These are phyloP conservation scores for Fusarium chlamydosporum DNA, from an alignment of 2,329 filamentous ascomycete genomes.

Conservation along the genomic window DNA sequence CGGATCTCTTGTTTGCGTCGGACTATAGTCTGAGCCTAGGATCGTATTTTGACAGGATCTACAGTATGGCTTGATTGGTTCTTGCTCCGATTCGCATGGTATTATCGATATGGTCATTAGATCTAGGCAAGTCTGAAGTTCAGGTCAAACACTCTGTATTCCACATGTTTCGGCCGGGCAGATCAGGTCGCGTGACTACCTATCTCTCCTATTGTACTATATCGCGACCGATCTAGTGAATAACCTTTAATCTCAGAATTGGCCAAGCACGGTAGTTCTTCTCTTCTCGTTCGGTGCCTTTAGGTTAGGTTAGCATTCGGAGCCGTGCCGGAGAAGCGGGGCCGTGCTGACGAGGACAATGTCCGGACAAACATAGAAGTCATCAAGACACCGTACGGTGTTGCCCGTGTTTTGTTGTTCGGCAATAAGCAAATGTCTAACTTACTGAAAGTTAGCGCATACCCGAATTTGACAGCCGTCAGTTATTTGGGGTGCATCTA, in stretches of 20 bases:
- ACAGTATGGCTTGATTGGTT: neutral
- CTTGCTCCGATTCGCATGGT: neutral
- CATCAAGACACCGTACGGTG: neutral
- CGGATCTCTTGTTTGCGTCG: slow-evolving; percentile 2
- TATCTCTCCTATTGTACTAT: neutral
- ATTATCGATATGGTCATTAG: neutral
- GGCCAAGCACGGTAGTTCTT: neutral
- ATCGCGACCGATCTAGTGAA: neutral
- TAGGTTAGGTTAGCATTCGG: neutral
- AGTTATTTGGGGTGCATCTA: neutral
- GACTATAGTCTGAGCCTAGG: slow-evolving; percentile 10
- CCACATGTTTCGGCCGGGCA: neutral
- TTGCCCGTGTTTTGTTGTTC: slow-evolving; percentile 2
- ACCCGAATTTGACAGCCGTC: slow-evolving; percentile 13
- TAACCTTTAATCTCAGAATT: neutral
- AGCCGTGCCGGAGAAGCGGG: slow-evolving; percentile 33
- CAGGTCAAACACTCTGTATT: neutral
- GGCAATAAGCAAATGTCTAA: slow-evolving; percentile 21
- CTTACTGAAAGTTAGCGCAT: neutral
- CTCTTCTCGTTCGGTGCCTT: too few species aligned
- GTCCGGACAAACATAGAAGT: neutral
- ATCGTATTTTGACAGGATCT: neutral
- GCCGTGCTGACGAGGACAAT: slow-evolving; percentile 14
- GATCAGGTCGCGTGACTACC: neutral
- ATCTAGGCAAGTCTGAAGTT: neutral